A percentile compares a stretch with the other conserved stretches of the same genome.
Evolutionary conservation across 2,329 filamentous ascomycete species (phyloP).

Genomic region (Mycosphaerella arachidis): DNA sequence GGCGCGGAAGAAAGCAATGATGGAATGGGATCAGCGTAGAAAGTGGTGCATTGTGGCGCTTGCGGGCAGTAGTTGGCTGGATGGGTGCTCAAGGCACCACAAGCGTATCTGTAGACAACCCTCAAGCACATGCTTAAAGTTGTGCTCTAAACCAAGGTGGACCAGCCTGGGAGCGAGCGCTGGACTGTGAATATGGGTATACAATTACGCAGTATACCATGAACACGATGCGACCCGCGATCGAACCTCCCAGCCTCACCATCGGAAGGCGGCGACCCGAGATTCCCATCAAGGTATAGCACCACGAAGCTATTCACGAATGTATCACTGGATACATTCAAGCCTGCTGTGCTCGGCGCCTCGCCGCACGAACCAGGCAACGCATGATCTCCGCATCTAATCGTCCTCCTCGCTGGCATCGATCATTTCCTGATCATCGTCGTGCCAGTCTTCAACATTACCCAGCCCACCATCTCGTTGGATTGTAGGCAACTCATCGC

Average conservation of each 20-base stretch:
- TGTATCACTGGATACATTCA: background rate
- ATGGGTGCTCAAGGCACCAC: background rate
- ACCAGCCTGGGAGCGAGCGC: background rate
- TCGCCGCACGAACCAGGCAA: background rate
- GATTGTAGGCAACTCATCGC: background rate
- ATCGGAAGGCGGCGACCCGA: background rate
- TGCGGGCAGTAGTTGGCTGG: background rate
- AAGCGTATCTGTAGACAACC: background rate
- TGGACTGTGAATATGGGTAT: background rate
- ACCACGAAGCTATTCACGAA: background rate
- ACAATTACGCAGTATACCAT: background rate
- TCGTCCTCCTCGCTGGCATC: background rate
- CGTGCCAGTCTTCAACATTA: background rate
- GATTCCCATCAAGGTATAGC: too few species aligned
- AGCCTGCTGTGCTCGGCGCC: background rate
- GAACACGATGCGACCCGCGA: background rate
- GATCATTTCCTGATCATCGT: background rate
- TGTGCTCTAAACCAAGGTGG: background rate
- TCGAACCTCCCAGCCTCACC: background rate
- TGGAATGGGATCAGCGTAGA: background rate
- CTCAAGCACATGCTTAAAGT: background rate
- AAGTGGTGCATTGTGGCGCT: background rate
- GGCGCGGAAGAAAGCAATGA: background rate
- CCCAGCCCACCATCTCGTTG: conserved; percentile 1
- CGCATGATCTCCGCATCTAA: background rate